Conservation (phyloP, 148 eudicot genomes). For the Camellia japonica region DNA sequence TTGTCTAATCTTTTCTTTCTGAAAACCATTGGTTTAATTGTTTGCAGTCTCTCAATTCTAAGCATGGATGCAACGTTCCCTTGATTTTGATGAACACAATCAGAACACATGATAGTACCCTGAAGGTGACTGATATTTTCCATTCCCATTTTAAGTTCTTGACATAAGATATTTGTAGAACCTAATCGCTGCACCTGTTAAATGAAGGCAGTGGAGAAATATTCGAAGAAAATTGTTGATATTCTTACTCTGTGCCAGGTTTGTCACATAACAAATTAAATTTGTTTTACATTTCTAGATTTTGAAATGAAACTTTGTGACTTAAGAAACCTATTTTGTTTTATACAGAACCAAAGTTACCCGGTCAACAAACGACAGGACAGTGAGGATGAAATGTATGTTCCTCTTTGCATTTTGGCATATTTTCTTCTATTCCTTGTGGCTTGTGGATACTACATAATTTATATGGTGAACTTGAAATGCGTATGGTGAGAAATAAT, state of each 20-base stretch:
- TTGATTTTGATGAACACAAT: conserved; percentile 39
- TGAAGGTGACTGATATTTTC: conserved; percentile 39
- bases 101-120: conserved; percentile 34
- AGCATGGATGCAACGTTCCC: conserved; percentile 52
- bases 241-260: conserved; percentile 43
- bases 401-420: not conserved
- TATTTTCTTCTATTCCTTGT: not conserved
- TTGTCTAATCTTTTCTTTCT: not conserved
- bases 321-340: not conserved
- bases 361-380: conserved; percentile 1
- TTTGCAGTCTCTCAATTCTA: conserved; percentile 41
- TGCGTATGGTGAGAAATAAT: not conserved
- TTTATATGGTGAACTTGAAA: not conserved
- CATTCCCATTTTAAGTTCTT: conserved; percentile 6
- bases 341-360: conserved; percentile 16
- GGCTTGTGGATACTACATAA: not conserved
- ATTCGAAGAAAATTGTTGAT: conserved; percentile 28
- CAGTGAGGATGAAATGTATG: conserved; percentile 19
- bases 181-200: conserved; percentile 15
- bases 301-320: not conserved
- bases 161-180: conserved; percentile 7
- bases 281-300: not conserved
- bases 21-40: not conserved
- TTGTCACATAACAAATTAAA: not conserved
- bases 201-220: conserved; percentile 46